phyloP scores from a whole-genome alignment of 2,329 filamentous ascomycete species.

The Penicillium hordei region DNA sequence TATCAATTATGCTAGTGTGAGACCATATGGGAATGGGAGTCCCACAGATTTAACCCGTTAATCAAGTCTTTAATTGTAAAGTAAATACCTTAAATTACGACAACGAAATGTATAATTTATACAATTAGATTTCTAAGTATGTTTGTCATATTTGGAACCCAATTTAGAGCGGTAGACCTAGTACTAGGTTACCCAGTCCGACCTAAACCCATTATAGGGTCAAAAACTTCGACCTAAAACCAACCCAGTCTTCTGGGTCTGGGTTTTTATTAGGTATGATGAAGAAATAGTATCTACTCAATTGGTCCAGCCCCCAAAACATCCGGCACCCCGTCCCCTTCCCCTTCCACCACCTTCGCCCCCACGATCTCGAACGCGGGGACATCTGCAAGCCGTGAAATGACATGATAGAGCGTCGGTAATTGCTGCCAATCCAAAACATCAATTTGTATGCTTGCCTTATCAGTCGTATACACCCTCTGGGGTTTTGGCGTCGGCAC shows the following conservation, averaged over 20 bases:
- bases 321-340: neutral
- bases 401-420: slow-evolving; percentile 47
- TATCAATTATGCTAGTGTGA: too few relatives aligned
- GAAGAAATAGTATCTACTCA: neutral
- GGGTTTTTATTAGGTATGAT: too few relatives aligned
- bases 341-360: neutral
- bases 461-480: slow-evolving; percentile 26
- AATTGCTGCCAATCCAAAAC: slow-evolving; percentile 54
- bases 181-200: neutral
- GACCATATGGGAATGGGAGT: too few relatives aligned
- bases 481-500: slow-evolving; percentile 25
- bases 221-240: too few relatives aligned
- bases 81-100: too few relatives aligned
- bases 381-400: neutral
- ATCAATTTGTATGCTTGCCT: slow-evolving; percentile 51
- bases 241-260: too few relatives aligned
- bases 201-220: neutral
- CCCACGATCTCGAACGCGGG: neutral
- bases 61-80: too few relatives aligned
- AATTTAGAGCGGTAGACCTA: neutral
- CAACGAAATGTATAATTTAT: too few relatives aligned
- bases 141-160: too few relatives aligned
- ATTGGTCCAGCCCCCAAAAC: neutral
- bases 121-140: too few relatives aligned
- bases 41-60: too few relatives aligned